Evolutionary conservation across 108 stramenopile genomes (phyloP), one percentile per base, ranked within the genome.

Genomic region (Parietichytrium sp.): DNA sequence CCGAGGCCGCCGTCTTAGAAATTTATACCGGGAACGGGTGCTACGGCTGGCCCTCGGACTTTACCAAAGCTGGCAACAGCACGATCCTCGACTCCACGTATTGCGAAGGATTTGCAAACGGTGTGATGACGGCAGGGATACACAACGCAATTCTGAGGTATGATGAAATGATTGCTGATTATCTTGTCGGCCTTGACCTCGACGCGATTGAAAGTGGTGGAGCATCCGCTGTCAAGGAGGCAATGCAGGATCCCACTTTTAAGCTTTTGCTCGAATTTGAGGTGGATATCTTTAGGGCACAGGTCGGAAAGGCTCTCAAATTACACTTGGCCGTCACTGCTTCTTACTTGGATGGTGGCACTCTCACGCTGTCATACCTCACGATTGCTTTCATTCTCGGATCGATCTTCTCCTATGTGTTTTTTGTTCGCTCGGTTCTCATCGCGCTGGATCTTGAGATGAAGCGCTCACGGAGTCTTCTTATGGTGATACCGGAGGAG

Each of bases 11-110:
- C 6, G 38, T 72, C 42, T 45, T 72, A 42, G 42, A 36, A 10
- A n/a, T 72, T 36, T 72, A 72, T n/a, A 72, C 61, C 61, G 45
- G 16, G 0, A 72, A 72, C 20, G 61, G 61, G 20, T 72, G 61
- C 42, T 10, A 45, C 13, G 20, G 45, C 61, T 6, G 36, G 10
- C 10, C 42, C 13, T 36, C 33, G 33, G 20, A 15, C 54, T 20
- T 31, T 10, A 72, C 61, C 38, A 23, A 72, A 38, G 61, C 33
- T 6, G 61, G n/a, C n/a, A n/a, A n/a, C n/a, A n/a, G n/a, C n/a
- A n/a, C n/a, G n/a, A n/a, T n/a, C n/a, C n/a, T n/a, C n/a, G n/a
- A n/a, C n/a, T n/a, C n/a, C n/a, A n/a, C n/a, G n/a, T n/a, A 45
- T 12, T 72, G 61, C 33, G 29, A 33, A 20, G 61, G 1, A n/a